These are phyloP conservation scores for Cinchona pubescens DNA, from an alignment of 257 asterid species.

Conservation along the genomic window DNA sequence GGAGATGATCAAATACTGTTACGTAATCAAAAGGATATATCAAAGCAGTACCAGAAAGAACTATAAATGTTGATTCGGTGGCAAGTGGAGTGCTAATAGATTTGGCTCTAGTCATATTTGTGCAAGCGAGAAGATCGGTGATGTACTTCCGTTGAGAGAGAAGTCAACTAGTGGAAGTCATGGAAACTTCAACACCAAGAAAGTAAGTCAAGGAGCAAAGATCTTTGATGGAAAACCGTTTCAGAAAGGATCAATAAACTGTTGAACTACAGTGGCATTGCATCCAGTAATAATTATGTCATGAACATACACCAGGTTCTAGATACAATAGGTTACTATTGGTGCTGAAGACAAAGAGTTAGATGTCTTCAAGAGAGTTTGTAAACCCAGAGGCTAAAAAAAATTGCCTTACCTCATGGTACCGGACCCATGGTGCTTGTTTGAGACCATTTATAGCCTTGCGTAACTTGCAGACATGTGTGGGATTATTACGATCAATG, in stretches of 20 bases:
- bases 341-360: not conserved
- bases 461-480: not conserved
- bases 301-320: too few relatives aligned
- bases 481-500: not conserved
- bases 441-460: slow-evolving; percentile 10
- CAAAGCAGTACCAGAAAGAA: not conserved
- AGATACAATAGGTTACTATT: too few relatives aligned
- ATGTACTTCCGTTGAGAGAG: not conserved
- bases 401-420: not conserved
- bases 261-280: too few relatives aligned
- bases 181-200: not conserved
- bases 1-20: not conserved
- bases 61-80: not conserved
- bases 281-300: too few relatives aligned
- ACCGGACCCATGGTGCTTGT: slow-evolving; percentile 12
- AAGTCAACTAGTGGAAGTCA: not conserved
- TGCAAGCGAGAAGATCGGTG: not conserved
- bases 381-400: not conserved
- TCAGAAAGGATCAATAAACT: not conserved
- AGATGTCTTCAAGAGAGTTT: not conserved
- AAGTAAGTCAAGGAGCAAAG: not conserved
- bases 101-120: not conserved
- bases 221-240: not conserved
- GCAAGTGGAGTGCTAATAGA: not conserved
- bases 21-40: not conserved